Evolutionary conservation across 768 basidiomycete species (phyloP).

Genomic region (Arthromyces matolae): DNA sequence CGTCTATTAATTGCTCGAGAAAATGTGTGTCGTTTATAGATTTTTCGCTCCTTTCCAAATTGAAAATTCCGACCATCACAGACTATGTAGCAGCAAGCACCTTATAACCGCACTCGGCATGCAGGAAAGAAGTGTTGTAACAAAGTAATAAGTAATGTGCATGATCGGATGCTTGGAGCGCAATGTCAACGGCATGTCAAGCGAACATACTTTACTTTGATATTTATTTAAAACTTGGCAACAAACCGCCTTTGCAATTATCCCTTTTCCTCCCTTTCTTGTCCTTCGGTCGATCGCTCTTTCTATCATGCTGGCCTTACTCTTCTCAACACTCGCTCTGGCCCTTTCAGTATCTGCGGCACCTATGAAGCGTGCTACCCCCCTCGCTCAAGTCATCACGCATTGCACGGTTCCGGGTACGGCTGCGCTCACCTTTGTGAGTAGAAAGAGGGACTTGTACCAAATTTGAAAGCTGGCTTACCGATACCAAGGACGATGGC

Average conservation of each 20-base stretch:
- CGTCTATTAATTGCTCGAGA: too few species aligned
- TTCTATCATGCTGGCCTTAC: constrained; percentile 16
- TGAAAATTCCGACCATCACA: too few species aligned
- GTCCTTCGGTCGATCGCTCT: too few species aligned
- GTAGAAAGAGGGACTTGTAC: constrained; percentile 14
- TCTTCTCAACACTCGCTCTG: constrained; percentile 13
- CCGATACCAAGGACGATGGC: constrained; percentile 37
- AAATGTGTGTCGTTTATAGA: too few species aligned
- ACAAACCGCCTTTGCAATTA: neutral
- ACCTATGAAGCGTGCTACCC: constrained; percentile 18
- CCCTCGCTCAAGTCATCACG: constrained; percentile 29
- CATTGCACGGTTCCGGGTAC: constrained; percentile 34
- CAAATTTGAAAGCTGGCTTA: neutral
- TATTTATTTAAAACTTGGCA: neutral
- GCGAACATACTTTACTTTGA: too few species aligned
- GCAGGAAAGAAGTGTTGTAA: neutral
- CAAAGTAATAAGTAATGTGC: neutral
- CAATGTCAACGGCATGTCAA: neutral
- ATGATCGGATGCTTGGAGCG: neutral
- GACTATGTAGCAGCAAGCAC: too few species aligned
- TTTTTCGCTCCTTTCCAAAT: too few species aligned
- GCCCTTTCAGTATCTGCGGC: constrained; percentile 17
- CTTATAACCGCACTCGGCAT: too few species aligned
- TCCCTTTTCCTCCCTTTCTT: neutral
- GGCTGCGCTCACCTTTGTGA: constrained; percentile 38